These are phyloP conservation scores for Aspergillus tubingensis DNA, from an alignment of 2,329 filamentous ascomycete genomes.

Conservation along the genomic window DNA sequence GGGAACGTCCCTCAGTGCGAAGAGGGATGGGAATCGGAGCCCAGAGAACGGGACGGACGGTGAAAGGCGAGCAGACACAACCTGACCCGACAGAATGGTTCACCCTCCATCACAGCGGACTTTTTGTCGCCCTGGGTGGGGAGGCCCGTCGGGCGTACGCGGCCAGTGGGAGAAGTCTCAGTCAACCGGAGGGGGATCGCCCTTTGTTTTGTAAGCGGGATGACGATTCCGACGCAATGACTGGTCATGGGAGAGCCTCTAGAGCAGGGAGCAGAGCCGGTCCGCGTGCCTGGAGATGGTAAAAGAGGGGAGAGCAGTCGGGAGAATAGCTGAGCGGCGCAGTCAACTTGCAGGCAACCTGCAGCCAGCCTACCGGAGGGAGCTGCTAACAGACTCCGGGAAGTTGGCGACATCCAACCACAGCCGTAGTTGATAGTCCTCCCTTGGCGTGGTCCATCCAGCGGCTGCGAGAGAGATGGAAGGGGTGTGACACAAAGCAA, in stretches of 20 bases:
- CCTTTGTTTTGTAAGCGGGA: constrained; percentile 6
- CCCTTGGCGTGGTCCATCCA: constrained; percentile 40
- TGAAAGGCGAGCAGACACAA: constrained; percentile 14
- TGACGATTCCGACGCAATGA: background rate
- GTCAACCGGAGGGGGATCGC: constrained; percentile 1
- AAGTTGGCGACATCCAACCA: background rate
- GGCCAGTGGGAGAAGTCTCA: background rate
- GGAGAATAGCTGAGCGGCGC: constrained; percentile 12
- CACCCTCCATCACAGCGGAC: constrained; percentile 28
- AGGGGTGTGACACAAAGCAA: constrained; percentile 7
- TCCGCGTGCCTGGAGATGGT: background rate
- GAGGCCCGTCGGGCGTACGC: background rate
- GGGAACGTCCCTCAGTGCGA: background rate
- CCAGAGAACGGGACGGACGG: constrained; percentile 1
- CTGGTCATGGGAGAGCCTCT: background rate
- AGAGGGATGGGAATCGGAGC: background rate
- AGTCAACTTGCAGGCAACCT: constrained; percentile 15
- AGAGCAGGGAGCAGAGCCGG: background rate
- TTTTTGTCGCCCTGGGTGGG: background rate
- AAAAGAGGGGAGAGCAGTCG: constrained; percentile 7
- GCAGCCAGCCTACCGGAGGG: background rate
- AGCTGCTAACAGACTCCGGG: constrained; percentile 8
- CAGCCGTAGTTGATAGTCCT: constrained; percentile 21
- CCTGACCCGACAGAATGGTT: constrained; percentile 33
- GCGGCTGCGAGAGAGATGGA: constrained; percentile 9